Evolutionary conservation across 257 asterid species (phyloP), one percentile per base, ranked within the genome.

Genomic region (Coffea canephora): DNA sequence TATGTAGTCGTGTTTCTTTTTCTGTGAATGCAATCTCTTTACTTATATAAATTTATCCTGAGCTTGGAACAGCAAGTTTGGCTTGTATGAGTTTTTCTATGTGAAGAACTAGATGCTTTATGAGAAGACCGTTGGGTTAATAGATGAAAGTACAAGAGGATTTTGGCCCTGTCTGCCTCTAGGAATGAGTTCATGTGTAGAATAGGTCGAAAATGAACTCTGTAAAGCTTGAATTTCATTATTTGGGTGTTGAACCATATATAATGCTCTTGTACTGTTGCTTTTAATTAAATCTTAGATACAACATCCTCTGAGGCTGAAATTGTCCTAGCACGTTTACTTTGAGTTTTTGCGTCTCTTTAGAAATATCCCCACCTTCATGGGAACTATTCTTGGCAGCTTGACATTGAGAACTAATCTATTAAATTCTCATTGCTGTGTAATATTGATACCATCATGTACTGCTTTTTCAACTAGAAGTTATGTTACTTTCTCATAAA

Each of bases 121-220:
- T 13, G 23, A 13, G 73, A 71, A 5, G 31, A 45, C 14, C 34
- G 36, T 14, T 18, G n/a, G 27, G 11, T 16, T 41, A 75, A 23
- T 41, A 75, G 27, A 75, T 66, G 46, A 65, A 45, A 57, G 71
- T 16, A 31, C 57, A 45, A n/a, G 43, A 46, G 80, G 71, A 43
- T 43, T 77, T 12, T 25, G 11, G 72, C 45, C 50, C 19, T 76
- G 45, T 48, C 36, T 14, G 36, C 25, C 5, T 46, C 8, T 25
- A 15, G 21, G 25, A 11, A 73, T 61, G 34, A 66, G 10, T 25
- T 36, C 71, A 21, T 71, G n/a, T 43, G 50, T 36, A 15, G 55
- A 67, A 27, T 50, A 5, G 50, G 52, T 9, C 68, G 41, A 21
- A 6, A 21, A 6, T 52, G 52, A n/a, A 31, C 61, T 68, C 9